Conservation (phyloP, 2,329 filamentous ascomycete genomes). For the Stemphylium vesicarium region DNA sequence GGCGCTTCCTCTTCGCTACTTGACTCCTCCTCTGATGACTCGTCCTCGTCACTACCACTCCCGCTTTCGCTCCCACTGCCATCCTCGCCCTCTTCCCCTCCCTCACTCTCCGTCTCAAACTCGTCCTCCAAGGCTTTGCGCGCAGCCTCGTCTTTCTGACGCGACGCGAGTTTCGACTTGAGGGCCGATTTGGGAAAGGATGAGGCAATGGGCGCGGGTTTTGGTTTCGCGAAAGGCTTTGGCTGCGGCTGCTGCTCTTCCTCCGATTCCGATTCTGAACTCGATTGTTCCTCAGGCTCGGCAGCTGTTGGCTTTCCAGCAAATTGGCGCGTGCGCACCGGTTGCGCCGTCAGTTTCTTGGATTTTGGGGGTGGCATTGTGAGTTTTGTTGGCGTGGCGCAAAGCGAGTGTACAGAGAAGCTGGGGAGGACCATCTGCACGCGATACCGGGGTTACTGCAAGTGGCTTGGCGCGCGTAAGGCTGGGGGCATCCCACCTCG, state of each 20-base stretch:
- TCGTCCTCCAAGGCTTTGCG: constrained; percentile 57
- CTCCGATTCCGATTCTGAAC: constrained; percentile 57
- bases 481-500: background rate
- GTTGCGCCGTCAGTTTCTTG: constrained; percentile 94
- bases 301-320: constrained; percentile 75
- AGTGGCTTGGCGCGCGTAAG: constrained; percentile 16
- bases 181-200: constrained; percentile 56
- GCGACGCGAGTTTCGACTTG: constrained; percentile 51
- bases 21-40: constrained; percentile 58
- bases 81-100: constrained; percentile 32
- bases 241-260: constrained; percentile 58
- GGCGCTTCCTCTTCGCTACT: constrained; percentile 65
- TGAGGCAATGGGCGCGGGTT: constrained; percentile 51
- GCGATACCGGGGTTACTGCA: constrained; percentile 12
- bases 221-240: constrained; percentile 42
- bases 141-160: constrained; percentile 40
- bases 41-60: constrained; percentile 37
- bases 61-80: constrained; percentile 25
- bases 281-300: constrained; percentile 48
- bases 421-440: no score
- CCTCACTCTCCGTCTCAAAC: constrained; percentile 63
- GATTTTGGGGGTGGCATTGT: constrained; percentile 60
- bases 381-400: background rate
- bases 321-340: constrained; percentile 77
- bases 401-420: background rate